Evolutionary conservation across 495 filamentous ascomycete genomes (phyloP), one percentile per base, ranked within the genome.

Genomic region (Podospora appendiculata): DNA sequence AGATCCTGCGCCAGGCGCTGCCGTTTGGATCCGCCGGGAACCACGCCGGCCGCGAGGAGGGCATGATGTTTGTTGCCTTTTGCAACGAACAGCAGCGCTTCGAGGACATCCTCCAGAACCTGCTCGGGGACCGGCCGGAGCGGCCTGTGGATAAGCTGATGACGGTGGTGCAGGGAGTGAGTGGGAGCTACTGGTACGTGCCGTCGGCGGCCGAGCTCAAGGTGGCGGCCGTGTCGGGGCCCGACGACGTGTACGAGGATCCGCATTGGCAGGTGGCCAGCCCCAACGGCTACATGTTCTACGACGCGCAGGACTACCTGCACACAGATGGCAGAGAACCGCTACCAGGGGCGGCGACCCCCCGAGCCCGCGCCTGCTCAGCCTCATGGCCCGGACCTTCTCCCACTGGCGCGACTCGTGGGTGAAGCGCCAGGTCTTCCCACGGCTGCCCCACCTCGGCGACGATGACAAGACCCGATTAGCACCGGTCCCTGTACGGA

Each of bases 1-100:
- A 47, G 44, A 14, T 47, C 32, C 32, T 47, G 1, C 44, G 44
- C 18, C 44, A 47, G 44, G 44, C 44, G 6, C 44, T 47, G 7
- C 44, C 44, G 10, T 47, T 32, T 16, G 44, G 44, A 9, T 32
- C 44, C 1, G 2, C 44, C 14, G 44, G 9, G 8, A 16, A 16
- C 11, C 44, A 47, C 14, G 44, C 44, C 19, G 51, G 55, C 32
- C 58, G 55, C 10, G 58, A 61, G 25, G 45, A 52, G 48, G 54
- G 58, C 47, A 1, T 57, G 35, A 61, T 61, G 58, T 61, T 61
- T 47, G 51, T 61, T 4, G 58, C 55, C 18, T 61, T 61, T 33
- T 55, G 52, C 48, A 61, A 61, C 32, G 58, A 61, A n/a, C 58
- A 61, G 48, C 32, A 53, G 34, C 54, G 58, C 6, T 58, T 61